Evolutionary conservation across 2,329 filamentous ascomycete genomes (phyloP).

Genomic region (Aureobasidium pullulans): DNA sequence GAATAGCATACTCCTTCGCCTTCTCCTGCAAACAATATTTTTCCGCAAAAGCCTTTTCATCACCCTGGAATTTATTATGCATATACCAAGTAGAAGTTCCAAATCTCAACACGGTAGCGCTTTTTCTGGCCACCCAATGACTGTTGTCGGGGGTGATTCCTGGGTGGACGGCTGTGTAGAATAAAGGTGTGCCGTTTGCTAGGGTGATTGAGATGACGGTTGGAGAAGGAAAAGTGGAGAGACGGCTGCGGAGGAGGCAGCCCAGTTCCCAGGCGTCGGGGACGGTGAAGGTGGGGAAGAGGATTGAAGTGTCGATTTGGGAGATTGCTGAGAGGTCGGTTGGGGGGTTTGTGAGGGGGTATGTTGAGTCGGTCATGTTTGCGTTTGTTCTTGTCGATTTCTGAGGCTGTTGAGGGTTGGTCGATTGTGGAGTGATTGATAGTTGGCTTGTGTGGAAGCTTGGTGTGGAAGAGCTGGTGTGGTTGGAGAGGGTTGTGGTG

Average conservation of each 20-base stretch:
- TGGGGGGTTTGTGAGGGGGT: constrained; percentile 14
- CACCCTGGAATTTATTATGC: constrained; percentile 57
- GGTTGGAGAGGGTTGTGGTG: neutral
- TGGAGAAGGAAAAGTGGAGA: constrained; percentile 48
- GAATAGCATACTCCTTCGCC: constrained; percentile 62
- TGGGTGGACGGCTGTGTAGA: constrained; percentile 60
- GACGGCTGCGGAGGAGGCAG: constrained; percentile 55
- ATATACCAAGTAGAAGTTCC: constrained; percentile 65
- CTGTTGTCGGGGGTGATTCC: constrained; percentile 59
- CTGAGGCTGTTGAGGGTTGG: no score
- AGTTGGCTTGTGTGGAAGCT: no score
- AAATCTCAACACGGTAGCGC: constrained; percentile 63
- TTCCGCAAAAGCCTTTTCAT: constrained; percentile 57
- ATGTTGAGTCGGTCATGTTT: neutral
- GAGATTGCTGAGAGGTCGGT: constrained; percentile 15
- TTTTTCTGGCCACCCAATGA: constrained; percentile 57
- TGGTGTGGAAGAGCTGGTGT: neutral
- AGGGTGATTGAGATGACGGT: constrained; percentile 58
- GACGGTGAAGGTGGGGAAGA: constrained; percentile 52
- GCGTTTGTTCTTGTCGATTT: no score
- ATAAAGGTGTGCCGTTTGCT: constrained; percentile 54
- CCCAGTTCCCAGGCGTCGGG: constrained; percentile 60
- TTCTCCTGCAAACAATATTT: constrained; percentile 55
- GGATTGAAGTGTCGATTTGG: constrained; percentile 35
- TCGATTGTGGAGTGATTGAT: neutral